Evolutionary conservation across 108 stramenopile species (phyloP), one percentile per base, ranked within the genome.

Genomic region (Ochromonas danica): DNA sequence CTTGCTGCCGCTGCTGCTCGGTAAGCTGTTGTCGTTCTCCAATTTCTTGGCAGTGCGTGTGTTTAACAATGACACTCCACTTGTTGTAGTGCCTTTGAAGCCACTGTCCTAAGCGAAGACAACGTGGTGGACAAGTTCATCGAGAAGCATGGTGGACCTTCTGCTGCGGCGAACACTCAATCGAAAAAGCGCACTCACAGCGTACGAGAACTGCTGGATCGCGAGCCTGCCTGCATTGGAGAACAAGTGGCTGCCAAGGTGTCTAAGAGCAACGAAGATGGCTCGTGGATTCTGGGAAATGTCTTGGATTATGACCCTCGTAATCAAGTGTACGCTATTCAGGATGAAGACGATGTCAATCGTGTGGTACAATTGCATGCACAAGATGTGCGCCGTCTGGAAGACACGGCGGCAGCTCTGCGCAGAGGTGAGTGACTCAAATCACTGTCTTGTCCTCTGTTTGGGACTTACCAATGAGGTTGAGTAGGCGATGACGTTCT

Each of bases 401-500:
- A 75, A 75, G 72, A 75, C 6, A 27, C 31, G 38, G 3, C 72
- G 40, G 3, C 72, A 42, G 10, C 6, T 75, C 43, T 75, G 6
- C 72, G 72, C 10, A 6, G 72, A 75, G 31, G 31, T n/a, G n/a
- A n/a, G n/a, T n/a, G n/a, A n/a, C n/a, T n/a, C n/a, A n/a, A n/a
- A n/a, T n/a, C n/a, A n/a, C n/a, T n/a, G n/a, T n/a, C n/a, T n/a
- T n/a, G n/a, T n/a, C n/a, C n/a, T n/a, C n/a, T n/a, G n/a, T n/a
- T n/a, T n/a, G n/a, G n/a, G n/a, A n/a, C n/a, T n/a, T n/a, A n/a
- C n/a, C n/a, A n/a, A n/a, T n/a, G n/a, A n/a, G n/a, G n/a, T n/a
- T n/a, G n/a, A n/a, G n/a, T n/a, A n/a, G n/a, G n/a, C 1, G 91
- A 91, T 1, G 84, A 88, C 43, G 94, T 94, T 74, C 93, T 97